Evolutionary conservation across 352 stramenopile genomes (phyloP).

Genomic region (Phytophthora parvispora): DNA sequence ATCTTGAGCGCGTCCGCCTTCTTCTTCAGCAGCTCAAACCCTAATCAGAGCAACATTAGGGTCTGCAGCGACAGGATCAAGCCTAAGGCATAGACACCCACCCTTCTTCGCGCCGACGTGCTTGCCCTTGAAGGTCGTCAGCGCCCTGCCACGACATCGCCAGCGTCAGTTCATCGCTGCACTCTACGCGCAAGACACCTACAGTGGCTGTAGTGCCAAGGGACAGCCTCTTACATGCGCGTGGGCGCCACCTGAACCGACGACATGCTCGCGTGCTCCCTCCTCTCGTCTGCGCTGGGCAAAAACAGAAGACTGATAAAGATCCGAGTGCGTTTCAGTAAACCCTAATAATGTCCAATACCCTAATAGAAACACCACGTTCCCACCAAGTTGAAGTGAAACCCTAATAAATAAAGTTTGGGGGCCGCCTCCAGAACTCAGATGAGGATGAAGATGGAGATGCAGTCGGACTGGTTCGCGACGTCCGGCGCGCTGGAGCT

Average conservation of each 20-base stretch:
- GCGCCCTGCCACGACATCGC: conserved; percentile 55
- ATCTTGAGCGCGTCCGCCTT: conserved; percentile 99
- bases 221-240: conserved; percentile 67
- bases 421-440: conserved; percentile 9
- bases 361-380: conserved; percentile 7
- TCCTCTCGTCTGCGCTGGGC: not conserved
- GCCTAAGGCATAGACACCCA: conserved; percentile 16
- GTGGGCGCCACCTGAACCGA: conserved; percentile 78
- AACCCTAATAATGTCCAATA: not conserved
- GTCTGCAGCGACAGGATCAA: not conserved
- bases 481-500: conserved; percentile 51
- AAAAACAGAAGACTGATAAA: conserved; percentile 18
- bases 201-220: not conserved
- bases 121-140: conserved; percentile 90
- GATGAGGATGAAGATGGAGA: conserved; percentile 13
- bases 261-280: conserved; percentile 31
- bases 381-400: conserved; percentile 23
- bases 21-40: conserved; percentile 95
- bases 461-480: conserved; percentile 54
- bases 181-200: not conserved
- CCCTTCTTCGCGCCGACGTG: conserved; percentile 89
- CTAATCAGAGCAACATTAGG: no score
- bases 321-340: conserved; percentile 1
- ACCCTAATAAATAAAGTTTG: not conserved
- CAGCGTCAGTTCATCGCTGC: conserved; percentile 4